Conservation (phyloP, 768 basidiomycete genomes). For the Xerocomellus intermedius region DNA sequence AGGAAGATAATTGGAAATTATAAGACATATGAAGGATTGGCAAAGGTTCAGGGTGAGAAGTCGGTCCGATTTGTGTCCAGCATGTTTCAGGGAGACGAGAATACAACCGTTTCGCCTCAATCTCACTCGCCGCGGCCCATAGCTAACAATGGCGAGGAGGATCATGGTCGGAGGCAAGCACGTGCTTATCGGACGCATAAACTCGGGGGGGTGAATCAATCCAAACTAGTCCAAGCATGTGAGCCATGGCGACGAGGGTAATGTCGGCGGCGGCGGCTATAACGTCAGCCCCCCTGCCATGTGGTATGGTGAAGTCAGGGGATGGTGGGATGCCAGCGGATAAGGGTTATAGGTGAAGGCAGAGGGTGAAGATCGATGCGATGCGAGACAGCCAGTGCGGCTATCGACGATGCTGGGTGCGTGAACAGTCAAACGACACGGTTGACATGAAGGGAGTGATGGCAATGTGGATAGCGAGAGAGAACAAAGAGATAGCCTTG, state of each 20-base stretch:
- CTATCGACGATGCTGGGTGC: background rate
- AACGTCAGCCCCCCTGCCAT: background rate
- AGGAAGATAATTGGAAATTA: background rate
- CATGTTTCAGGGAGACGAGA: background rate
- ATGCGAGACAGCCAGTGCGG: background rate
- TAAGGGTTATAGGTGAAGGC: background rate
- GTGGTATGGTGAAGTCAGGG: slow-evolving; percentile 2
- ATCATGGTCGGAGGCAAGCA: background rate
- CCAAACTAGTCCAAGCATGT: slow-evolving; percentile 2
- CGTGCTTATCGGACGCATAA: no score
- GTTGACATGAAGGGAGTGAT: no score
- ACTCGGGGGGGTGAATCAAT: slow-evolving; percentile 11
- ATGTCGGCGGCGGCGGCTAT: background rate
- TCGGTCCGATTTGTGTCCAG: background rate
- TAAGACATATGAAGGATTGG: no score
- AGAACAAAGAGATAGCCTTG: background rate
- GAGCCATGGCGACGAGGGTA: background rate
- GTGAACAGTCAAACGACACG: background rate
- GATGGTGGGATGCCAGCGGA: background rate
- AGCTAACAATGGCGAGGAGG: background rate
- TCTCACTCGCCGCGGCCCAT: background rate
- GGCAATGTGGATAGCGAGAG: background rate
- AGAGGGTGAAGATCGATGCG: background rate
- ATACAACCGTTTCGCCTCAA: background rate
- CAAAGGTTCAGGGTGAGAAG: background rate